Percentiles rank a stretch among this genome's conserved stretches.
Evolutionary conservation across 176 grass and related monocot species (phyloP).

Genomic region (Stipa capillata): DNA sequence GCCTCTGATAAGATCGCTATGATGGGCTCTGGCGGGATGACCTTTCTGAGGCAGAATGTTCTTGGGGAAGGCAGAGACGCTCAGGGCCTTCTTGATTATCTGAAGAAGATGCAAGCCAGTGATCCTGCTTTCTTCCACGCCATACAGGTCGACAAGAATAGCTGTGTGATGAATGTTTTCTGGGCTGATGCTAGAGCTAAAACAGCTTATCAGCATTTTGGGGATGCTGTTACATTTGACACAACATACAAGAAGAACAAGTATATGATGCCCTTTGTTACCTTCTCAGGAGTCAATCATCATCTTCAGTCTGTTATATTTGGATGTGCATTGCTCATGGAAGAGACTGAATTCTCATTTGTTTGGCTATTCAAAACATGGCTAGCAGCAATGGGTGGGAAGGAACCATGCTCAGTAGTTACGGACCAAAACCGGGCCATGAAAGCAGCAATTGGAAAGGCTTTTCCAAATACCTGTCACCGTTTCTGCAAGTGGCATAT

Average conservation of each 20-base stretch:
- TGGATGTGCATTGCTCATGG: slow-evolving; percentile 75
- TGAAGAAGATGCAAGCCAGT: slow-evolving; percentile 58
- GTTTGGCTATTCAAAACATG: slow-evolving; percentile 88
- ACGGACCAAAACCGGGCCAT: slow-evolving; percentile 85
- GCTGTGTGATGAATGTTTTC: slow-evolving; percentile 72
- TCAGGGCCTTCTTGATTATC: slow-evolving; percentile 68
- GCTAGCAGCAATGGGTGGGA: slow-evolving; percentile 67
- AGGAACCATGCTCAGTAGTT: slow-evolving; percentile 50
- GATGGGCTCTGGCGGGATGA: slow-evolving; percentile 34
- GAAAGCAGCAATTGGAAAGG: slow-evolving; percentile 58
- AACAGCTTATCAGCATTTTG: slow-evolving; percentile 58
- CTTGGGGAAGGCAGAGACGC: slow-evolving; percentile 59
- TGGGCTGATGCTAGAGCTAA: slow-evolving; percentile 80
- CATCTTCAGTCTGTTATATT: slow-evolving; percentile 79
- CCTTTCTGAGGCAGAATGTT: slow-evolving; percentile 53
- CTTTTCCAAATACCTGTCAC: slow-evolving; percentile 64
- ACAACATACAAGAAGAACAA: slow-evolving; percentile 90
- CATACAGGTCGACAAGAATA: slow-evolving; percentile 72
- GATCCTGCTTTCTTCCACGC: slow-evolving; percentile 74
- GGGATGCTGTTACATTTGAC: slow-evolving; percentile 76
- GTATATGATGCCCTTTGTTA: slow-evolving; percentile 82
- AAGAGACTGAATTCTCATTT: slow-evolving; percentile 80
- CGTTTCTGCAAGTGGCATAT: slow-evolving; percentile 89
- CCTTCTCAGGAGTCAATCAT: slow-evolving; percentile 85
- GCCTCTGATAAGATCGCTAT: slow-evolving; percentile 28